A percentile compares a stretch with the other conserved stretches of the same genome.
phyloP scores from a whole-genome alignment of 305 asterid species.

The Euphrasia arctica region DNA sequence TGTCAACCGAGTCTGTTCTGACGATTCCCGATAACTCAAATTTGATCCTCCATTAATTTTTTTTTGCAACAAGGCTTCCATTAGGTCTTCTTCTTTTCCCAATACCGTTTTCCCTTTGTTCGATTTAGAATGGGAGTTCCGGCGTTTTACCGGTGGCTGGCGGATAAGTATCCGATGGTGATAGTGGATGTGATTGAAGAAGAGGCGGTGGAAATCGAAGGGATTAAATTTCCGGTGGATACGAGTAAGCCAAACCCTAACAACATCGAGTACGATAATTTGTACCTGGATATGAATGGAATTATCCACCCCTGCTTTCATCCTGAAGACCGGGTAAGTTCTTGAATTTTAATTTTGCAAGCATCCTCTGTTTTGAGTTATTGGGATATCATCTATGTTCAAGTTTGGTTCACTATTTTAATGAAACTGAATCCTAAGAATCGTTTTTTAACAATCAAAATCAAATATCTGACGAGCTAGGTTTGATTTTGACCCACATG shows the following conservation, averaged over 20 bases:
- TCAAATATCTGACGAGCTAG: background rate
- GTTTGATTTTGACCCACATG: constrained; percentile 2
- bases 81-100: background rate
- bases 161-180: constrained; percentile 92
- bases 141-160: constrained; percentile 96
- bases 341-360: background rate
- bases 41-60: background rate
- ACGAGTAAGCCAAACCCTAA: constrained; percentile 92
- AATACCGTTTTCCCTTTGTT: background rate
- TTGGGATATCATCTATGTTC: background rate
- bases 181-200: constrained; percentile 82
- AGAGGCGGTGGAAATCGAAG: constrained; percentile 71
- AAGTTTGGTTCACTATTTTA: too few relatives aligned
- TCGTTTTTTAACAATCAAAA: too few relatives aligned
- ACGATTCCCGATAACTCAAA: background rate
- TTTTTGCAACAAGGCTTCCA: background rate
- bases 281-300: constrained; percentile 92
- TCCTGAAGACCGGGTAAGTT: constrained; percentile 86
- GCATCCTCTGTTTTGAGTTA: background rate
- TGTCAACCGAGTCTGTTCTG: constrained; percentile 1
- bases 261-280: constrained; percentile 69
- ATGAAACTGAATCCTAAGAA: too few relatives aligned
- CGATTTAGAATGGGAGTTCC: constrained; percentile 82
- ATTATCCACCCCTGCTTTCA: constrained; percentile 97
- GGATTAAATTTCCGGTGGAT: constrained; percentile 73